Evolutionary conservation across 495 filamentous ascomycete genomes (phyloP), one percentile per base, ranked within the genome.

Genomic region (Hyaloscypha finlandica): DNA sequence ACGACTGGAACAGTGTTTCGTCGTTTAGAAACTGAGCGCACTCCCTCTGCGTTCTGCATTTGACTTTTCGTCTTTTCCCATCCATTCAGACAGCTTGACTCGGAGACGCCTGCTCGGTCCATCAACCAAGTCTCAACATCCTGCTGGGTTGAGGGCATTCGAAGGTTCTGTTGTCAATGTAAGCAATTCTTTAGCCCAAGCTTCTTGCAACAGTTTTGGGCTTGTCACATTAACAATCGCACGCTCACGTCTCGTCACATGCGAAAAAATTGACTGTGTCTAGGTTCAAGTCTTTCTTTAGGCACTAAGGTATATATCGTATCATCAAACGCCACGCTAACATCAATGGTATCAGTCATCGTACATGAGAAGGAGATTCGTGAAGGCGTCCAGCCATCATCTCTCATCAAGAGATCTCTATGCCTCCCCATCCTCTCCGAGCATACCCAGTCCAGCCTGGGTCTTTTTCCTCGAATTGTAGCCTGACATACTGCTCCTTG

Each of bases 401-500:
- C 67, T 65, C 67, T 54, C 54, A 25, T 48, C 54, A 58, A 42
- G 57, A 60, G 58, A 52, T 61, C 39, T 59, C 60, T 59, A 70
- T 66, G 11, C 53, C 51, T 62, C 48, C 58, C 54, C 16, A 19
- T 25, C 55, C 25, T 68, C 61, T 30, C 63, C 67, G 11, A 66
- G 37, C 37, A 39, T 68, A 19, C 61, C 66, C 51, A 55, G 32
- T 12, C 61, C 63, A 33, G 37, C 45, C 51, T 54, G 56, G 6
- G 66, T 53, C 52, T 70, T 68, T 61, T 63, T 71, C 51, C 73
- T 67, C 30, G 59, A 33, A 37, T 73, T 69, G 64, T 79, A 81
- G 1, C 74, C 76, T 42, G 74, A 61, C 62, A 83, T 67, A 67
- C 79, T 85, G 48, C 73, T 80, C 58, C 77, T 73, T 11, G 78